A percentile compares a stretch with the other conserved stretches of the same genome.
Conservation (phyloP, 169 alveolate genomes). For the Plasmodium blacklocki region DNA sequence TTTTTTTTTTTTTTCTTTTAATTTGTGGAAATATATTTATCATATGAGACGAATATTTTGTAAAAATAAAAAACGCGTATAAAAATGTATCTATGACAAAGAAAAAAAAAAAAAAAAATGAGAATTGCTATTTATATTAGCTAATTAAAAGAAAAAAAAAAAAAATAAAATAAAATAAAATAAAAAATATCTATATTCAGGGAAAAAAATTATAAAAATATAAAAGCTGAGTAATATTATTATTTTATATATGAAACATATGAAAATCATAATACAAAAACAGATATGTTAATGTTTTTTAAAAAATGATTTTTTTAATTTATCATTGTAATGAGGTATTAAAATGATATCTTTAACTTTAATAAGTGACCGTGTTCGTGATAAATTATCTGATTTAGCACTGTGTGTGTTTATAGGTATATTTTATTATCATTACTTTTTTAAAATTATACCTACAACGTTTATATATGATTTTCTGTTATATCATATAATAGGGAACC, state of each 20-base stretch:
- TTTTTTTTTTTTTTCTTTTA: no score
- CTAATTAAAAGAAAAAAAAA: no score
- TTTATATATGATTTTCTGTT: neutral
- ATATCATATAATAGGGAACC: constrained; percentile 25
- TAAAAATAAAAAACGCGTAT: no score
- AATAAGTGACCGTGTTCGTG: constrained; percentile 48
- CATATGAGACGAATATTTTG: no score
- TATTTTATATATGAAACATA: neutral
- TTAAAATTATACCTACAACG: neutral
- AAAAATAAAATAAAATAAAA: no score
- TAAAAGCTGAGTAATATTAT: neutral
- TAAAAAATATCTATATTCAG: neutral
- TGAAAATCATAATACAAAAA: no score
- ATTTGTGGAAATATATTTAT: no score
- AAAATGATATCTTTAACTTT: constrained; percentile 61
- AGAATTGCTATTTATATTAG: no score
- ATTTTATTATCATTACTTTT: neutral
- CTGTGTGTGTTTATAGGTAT: constrained; percentile 70
- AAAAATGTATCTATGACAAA: no score
- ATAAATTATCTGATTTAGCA: constrained; percentile 65
- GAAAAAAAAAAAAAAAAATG: no score
- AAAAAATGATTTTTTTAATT: neutral
- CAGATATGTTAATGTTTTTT: neutral
- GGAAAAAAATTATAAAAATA: neutral
- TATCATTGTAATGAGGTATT: neutral